Base-by-base conservation (phyloP, 345 rosid genomes). In the Populus deltoides region DNA sequence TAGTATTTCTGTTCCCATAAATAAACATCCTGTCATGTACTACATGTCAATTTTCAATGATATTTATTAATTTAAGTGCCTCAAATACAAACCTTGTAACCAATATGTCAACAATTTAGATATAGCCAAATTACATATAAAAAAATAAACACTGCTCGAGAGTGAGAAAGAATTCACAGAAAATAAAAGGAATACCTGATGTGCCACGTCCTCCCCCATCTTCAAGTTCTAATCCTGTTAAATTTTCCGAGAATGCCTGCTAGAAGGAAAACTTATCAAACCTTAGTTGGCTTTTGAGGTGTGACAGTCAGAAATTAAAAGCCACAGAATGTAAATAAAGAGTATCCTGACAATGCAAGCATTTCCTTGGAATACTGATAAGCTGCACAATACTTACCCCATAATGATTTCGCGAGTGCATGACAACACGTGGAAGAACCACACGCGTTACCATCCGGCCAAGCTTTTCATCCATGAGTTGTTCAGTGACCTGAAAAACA, bases 161-260 rank as follows among this genome's bases (percentile, higher is more conserved):
- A 49, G 9, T 45, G 49, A 71, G 57, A 51, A 15, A 36, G 36
- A 11, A 68, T 9, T 59, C 12, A 78, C 41, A 66, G 8, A 25
- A 39, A 20, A 22, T 70, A 74, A 68, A 74, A 72, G 17, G 36
- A 74, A 81, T 66, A 92, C 97, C 97, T 75, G 99, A 96, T 76
- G 99, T 96, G 77, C 99, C 99, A 69, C 99, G 98, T 62, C 99
- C 99, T 83, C 99, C 99, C 76, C 99, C 99, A 87, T 96, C 99
- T 83, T 96, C 99, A 71, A 96, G 94, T 85, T 96, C 99, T 81
- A 96, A 89, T 57, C 99, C 99, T 5, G 97, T 94, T 80, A 94
- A 94, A 83, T 96, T 96, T 70, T 90, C 93, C 62, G 97, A 92
- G 79, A 91, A 96, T 65, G 99, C 97, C 99, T 96, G 93, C 77